Evolutionary conservation across 345 rosid genomes (phyloP).

Genomic region (Combretum micranthum): DNA sequence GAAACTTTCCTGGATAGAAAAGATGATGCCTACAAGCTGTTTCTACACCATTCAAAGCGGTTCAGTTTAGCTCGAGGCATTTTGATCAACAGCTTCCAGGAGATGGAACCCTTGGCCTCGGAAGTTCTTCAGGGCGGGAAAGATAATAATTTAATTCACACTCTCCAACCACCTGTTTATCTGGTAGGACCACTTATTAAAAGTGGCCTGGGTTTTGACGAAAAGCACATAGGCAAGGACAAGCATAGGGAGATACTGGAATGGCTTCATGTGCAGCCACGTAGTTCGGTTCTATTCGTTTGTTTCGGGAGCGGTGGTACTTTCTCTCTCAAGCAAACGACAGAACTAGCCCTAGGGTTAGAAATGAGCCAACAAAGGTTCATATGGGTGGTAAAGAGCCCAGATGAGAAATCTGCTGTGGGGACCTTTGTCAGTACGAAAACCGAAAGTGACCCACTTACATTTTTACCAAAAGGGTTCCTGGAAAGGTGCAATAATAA

Average conservation of each 20-base stretch:
- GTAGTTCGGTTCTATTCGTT: constrained; percentile 12
- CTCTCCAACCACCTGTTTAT: constrained; percentile 25
- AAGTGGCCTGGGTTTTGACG: too few relatives aligned
- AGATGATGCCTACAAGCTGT: constrained; percentile 24
- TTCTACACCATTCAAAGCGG: constrained; percentile 18
- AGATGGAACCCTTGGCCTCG: constrained; percentile 19
- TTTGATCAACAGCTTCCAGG: constrained; percentile 29
- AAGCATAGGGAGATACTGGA: constrained; percentile 15
- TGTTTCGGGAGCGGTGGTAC: constrained; percentile 24
- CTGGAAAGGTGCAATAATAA: constrained; percentile 11
- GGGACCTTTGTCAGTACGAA: neutral
- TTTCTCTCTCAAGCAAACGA: constrained; percentile 9
- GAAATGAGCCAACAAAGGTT: too few relatives aligned
- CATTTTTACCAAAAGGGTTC: constrained; percentile 21
- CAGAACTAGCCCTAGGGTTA: constrained; percentile 19
- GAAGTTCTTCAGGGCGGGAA: constrained; percentile 23
- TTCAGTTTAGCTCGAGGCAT: constrained; percentile 30
- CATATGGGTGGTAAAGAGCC: too few relatives aligned
- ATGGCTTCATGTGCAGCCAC: constrained; percentile 25
- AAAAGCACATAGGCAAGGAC: too few relatives aligned
- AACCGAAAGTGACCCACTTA: neutral
- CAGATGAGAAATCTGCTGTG: too few relatives aligned
- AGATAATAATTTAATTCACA: neutral
- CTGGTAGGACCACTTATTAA: constrained; percentile 32
- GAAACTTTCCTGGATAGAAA: constrained; percentile 28